Evolutionary conservation across 2,329 filamentous ascomycete genomes (phyloP), one percentile per base, ranked within the genome.

Genomic region (Diplodia mutila): DNA sequence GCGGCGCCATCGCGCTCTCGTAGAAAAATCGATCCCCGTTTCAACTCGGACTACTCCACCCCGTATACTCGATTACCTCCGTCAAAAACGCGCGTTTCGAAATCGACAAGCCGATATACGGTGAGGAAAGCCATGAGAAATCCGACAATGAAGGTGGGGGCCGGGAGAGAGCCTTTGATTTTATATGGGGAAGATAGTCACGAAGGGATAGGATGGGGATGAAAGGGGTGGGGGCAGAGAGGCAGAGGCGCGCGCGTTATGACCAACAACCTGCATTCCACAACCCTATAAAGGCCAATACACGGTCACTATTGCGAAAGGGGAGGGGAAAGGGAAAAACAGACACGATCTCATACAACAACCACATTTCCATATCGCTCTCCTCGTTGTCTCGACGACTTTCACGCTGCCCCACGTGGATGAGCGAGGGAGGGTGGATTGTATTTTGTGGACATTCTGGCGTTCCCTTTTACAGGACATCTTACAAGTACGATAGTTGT

Each of bases 1-100:
- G 91, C 77, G 94, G 94, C 71, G 91, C 92, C 70, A 97, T 97
- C 81, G 88, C 91, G 69, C 84, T 97, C 77, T 85, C 83, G 73
- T 87, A 69, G 74, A 18, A 37, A 6, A n/a, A 9, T 27, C 29
- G 5, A 9, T 12, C 23, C 7, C 4, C 23, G 16, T 18, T 32
- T 18, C 18, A n/a, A 8, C 18, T 61, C 25, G n/a, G 27, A 11
- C 18, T n/a, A n/a, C 7, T 37, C 53, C 29, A 39, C 34, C 18
- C 25, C 27, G 9, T 18, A 23, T 54, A 55, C 18, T 21, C 53
- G 53, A 37, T 18, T 59, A 7, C 25, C 34, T 4, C 34, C 12
- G n/a, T 55, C 18, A 6, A 25, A 8, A 37, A n/a, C n/a, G 16
- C 52, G n/a, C 54, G 21, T 23, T 57, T 57, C 6, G 9, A 32